Evolutionary conservation across 1,139 yeast genomes (phyloP), one percentile per base, ranked within the genome.

Genomic region (Pichia sp.): DNA sequence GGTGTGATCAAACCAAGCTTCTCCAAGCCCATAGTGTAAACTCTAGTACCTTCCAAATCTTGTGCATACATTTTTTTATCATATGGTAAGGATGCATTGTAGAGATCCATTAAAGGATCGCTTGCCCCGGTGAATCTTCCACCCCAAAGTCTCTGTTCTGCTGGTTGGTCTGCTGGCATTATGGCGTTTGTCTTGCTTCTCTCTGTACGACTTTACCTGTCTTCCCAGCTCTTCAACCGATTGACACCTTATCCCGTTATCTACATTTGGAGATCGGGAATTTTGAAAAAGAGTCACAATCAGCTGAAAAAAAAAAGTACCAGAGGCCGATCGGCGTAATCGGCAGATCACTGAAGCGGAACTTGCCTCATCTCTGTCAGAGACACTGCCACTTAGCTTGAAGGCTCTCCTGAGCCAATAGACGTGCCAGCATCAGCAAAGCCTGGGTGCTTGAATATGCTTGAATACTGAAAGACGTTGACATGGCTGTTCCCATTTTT

Each of bases 101-200:
- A 93, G 55, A 91, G 77, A 69, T 93, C 96, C 99, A 93, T 93
- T 67, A 93, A 76, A 7, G 99, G 99, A 66, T 93, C 99, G 29
- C 96, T 85, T 61, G 93, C 93, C 50, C 95, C 97, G 56, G 99
- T 93, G 74, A 93, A 93, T 71, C 99, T 84, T 67, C 99, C 99
- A 64, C 99, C 99, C 99, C 99, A 93, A 62, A 95, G 79, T 71
- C 86, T 91, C 61, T 70, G 73, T 73, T 65, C 71, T 10, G 68
- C 61, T 48, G 70, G 71, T 53, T 66, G 61, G 34, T 61, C 42
- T 46, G 42, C 49, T n/a, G 49, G 34, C 49, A 46, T 46, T 17
- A 16, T 34, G 20, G 10, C 29, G 6, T 31, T 6, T 14, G 9
- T 33, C 7, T 17, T 20, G 10, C 6, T 17, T 20, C 30, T 7